These are phyloP conservation scores for Verticillium isaacii DNA, from an alignment of 2,329 filamentous ascomycete species.

Conservation along the genomic window DNA sequence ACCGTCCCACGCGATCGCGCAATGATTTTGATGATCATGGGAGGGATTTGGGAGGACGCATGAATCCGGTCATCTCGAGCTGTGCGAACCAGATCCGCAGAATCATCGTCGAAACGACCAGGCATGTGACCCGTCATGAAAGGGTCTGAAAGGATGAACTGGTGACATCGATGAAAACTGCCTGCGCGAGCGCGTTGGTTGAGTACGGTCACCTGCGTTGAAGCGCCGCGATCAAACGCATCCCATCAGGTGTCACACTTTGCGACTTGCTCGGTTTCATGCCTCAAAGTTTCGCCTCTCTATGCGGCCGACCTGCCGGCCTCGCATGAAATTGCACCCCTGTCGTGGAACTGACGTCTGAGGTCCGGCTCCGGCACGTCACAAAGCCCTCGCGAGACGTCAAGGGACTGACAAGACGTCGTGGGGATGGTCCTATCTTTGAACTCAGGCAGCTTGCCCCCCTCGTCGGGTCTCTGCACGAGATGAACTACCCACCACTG, in stretches of 20 bases:
- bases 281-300: not conserved
- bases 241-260: slow-evolving; percentile 18
- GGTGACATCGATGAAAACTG: not conserved
- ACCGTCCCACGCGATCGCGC: not conserved
- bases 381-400: not conserved
- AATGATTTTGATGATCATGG: not conserved
- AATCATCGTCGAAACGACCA: not conserved
- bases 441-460: not conserved
- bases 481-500: not conserved
- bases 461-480: not conserved
- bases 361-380: slow-evolving; percentile 3
- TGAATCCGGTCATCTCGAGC: not conserved
- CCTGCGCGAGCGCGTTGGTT: not conserved
- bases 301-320: not conserved
- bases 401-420: not conserved
- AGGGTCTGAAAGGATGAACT: not conserved
- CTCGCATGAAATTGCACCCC: not conserved
- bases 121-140: not conserved
- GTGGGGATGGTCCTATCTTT: not conserved
- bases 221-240: slow-evolving; percentile 25
- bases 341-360: slow-evolving; percentile 5
- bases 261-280: slow-evolving; percentile 26
- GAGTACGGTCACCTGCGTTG: not conserved
- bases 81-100: not conserved
- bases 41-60: not conserved